Base-by-base conservation (phyloP, 23 red algal genomes). In the Gracilaria domingensis region DNA sequence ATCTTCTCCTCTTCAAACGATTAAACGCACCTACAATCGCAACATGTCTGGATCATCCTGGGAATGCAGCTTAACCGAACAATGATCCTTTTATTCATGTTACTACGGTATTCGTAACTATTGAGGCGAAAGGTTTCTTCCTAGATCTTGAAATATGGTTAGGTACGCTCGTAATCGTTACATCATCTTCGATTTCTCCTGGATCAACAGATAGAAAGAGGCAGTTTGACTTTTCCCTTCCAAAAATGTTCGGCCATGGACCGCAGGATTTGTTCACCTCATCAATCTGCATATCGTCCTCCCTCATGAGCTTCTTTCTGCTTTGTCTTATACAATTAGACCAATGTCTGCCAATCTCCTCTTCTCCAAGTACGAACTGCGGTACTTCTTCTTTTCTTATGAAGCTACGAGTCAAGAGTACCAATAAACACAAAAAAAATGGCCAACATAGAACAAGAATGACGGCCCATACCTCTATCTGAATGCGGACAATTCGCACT, bases 171-270 rank as follows among this genome's bases (percentile, higher is more conserved):
- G 76, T 80, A 80, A 80, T 34, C 26, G 49, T 58, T 26, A 80
- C 26, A 12, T 8, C 23, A n/a, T 80, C 76, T 18, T 80, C 49
- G 4, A n/a, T 47, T 58, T 49, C 18, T 17, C 76, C 76, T 6
- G 54, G 49, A 54, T 35, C 25, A 80, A 80, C 76, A 0, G 76
- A 80, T 34, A 80, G 76, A 37, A 34, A 80, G 48, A 80, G 48
- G 6, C 44, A 0, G 2, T 73, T 40, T 34, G 48, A 60, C 13
- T 57, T 80, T 25, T 78, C 50, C n/a, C n/a, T n/a, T 50, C 40
- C n/a, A 39, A 78, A 78, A 60, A 57, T 4, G 29, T 0, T 8
- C 58, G 4, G 35, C 32, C 76, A 58, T 24, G 17, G 0, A 6
- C 30, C 8, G 49, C 76, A 80, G 29, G 9, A 12, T 17, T n/a